Evolutionary conservation across 2,329 filamentous ascomycete species (phyloP).

Genomic region (Trichoderma oligosporum): DNA sequence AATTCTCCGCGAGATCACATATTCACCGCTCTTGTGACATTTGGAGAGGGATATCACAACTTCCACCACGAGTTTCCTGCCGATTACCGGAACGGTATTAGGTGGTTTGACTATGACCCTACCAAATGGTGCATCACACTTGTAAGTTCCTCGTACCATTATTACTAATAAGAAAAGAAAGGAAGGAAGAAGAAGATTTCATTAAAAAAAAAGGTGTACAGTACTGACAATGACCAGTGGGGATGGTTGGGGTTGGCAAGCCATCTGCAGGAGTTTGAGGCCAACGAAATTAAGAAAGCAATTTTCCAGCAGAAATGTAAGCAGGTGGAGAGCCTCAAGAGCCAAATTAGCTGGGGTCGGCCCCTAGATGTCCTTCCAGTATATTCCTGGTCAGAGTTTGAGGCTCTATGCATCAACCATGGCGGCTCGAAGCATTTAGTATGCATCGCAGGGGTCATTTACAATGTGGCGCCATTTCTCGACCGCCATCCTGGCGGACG

Average conservation of each 20-base stretch:
- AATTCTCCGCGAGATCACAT: slow-evolving; percentile 78
- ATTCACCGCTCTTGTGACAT: slow-evolving; percentile 71
- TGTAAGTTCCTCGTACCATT: neutral
- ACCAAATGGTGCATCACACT: slow-evolving; percentile 79
- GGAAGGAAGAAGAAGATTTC: no score
- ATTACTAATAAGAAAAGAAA: no score
- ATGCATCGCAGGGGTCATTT: slow-evolving; percentile 70
- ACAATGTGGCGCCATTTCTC: slow-evolving; percentile 75
- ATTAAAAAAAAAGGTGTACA: neutral
- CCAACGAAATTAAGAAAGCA: slow-evolving; percentile 82
- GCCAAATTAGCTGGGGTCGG: slow-evolving; percentile 71
- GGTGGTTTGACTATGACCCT: slow-evolving; percentile 80
- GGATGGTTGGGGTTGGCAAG: slow-evolving; percentile 74
- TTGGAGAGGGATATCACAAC: slow-evolving; percentile 82
- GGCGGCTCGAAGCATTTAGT: slow-evolving; percentile 59
- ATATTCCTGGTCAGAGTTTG: slow-evolving; percentile 74
- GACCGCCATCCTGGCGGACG: slow-evolving; percentile 76
- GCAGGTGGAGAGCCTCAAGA: slow-evolving; percentile 75
- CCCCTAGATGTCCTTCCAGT: slow-evolving; percentile 73
- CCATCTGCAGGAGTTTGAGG: slow-evolving; percentile 76
- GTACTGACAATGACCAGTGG: slow-evolving; percentile 41
- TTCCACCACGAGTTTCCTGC: slow-evolving; percentile 86
- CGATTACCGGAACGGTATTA: slow-evolving; percentile 78
- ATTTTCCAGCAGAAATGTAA: slow-evolving; percentile 76
- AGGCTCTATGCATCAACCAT: slow-evolving; percentile 57